phyloP scores from a whole-genome alignment of 1,284 basidiomycete genomes.

The Ganoderma lingzhi region DNA sequence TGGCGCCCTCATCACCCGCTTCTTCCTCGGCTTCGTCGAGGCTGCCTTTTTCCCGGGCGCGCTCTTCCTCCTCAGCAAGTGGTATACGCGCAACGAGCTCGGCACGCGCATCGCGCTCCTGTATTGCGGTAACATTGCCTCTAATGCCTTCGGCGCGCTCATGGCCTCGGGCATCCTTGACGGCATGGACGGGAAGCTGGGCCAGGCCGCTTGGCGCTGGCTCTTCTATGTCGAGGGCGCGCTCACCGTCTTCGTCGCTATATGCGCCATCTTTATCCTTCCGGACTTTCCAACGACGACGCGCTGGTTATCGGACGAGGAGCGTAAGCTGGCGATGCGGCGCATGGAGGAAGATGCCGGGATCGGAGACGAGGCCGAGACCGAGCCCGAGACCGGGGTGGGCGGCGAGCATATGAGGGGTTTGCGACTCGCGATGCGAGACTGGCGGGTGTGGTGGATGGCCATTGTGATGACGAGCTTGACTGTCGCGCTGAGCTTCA shows the following conservation, averaged over 20 bases:
- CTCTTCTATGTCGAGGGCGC: constrained; percentile 79
- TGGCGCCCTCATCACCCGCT: constrained; percentile 74
- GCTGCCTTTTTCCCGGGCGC: constrained; percentile 80
- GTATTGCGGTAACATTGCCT: constrained; percentile 78
- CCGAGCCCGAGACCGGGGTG: constrained; percentile 33
- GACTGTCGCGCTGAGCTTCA: constrained; percentile 76
- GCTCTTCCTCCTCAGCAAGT: constrained; percentile 71
- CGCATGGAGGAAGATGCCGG: constrained; percentile 80
- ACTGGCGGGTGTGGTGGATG: constrained; percentile 81
- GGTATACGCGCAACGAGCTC: constrained; percentile 75
- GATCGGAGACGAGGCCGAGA: constrained; percentile 51
- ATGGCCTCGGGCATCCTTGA: constrained; percentile 78
- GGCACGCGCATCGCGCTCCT: constrained; percentile 79
- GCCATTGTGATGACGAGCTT: constrained; percentile 57
- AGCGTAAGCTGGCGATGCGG: constrained; percentile 69
- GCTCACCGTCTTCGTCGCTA: constrained; percentile 69
- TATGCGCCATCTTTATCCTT: constrained; percentile 70
- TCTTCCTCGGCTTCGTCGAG: constrained; percentile 76
- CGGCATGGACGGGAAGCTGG: constrained; percentile 74
- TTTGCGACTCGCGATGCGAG: constrained; percentile 65
- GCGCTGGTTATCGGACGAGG: constrained; percentile 65
- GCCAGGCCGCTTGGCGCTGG: constrained; percentile 79
- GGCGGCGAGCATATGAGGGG: constrained; percentile 49
- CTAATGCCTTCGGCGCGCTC: constrained; percentile 85
- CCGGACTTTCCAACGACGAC: constrained; percentile 78